Conservation (phyloP, 305 asterid species). For the Plantago lanceolata region DNA sequence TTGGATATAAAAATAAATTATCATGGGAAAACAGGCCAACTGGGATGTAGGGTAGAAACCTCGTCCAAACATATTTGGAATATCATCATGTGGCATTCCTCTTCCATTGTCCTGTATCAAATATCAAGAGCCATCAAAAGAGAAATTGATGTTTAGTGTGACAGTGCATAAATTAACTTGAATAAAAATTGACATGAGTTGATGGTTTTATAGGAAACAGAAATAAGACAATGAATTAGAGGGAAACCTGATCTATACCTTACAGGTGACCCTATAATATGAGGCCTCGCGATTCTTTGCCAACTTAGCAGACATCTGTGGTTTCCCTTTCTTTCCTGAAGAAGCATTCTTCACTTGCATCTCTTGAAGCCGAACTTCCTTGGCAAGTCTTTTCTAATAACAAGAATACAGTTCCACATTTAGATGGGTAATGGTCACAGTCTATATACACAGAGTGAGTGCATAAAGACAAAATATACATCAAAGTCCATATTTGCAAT, state of each 20-base stretch:
- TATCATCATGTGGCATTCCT: conserved; percentile 97
- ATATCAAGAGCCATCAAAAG: conserved; percentile 27
- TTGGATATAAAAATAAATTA: conserved; percentile 1
- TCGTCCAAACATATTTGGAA: conserved; percentile 95
- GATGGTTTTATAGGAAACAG: not conserved
- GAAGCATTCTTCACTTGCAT: conserved; percentile 71
- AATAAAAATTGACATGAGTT: not conserved
- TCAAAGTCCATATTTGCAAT: conserved; percentile 1
- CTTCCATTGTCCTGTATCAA: conserved; percentile 79
- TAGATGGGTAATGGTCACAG: conserved; percentile 10
- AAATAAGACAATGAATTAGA: conserved; percentile 11
- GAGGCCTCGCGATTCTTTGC: conserved; percentile 73
- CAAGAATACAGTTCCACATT: conserved; percentile 15
- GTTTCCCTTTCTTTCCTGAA: conserved; percentile 76
- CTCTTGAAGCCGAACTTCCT: conserved; percentile 82
- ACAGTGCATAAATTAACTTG: conserved; percentile 18
- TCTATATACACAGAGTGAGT: not conserved
- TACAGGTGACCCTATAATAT: conserved; percentile 72
- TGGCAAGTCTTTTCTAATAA: conserved; percentile 81
- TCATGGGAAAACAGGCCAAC: conserved; percentile 1
- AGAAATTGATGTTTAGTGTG: conserved; percentile 10
- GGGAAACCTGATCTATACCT: conserved; percentile 39
- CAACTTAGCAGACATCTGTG: conserved; percentile 41
- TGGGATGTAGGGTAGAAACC: conserved; percentile 40
- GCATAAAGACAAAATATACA: not conserved